Percentiles rank a stretch among this genome's conserved stretches.
phyloP scores from a whole-genome alignment of 495 filamentous ascomycete genomes.

The Tetracladium marchalianum region DNA sequence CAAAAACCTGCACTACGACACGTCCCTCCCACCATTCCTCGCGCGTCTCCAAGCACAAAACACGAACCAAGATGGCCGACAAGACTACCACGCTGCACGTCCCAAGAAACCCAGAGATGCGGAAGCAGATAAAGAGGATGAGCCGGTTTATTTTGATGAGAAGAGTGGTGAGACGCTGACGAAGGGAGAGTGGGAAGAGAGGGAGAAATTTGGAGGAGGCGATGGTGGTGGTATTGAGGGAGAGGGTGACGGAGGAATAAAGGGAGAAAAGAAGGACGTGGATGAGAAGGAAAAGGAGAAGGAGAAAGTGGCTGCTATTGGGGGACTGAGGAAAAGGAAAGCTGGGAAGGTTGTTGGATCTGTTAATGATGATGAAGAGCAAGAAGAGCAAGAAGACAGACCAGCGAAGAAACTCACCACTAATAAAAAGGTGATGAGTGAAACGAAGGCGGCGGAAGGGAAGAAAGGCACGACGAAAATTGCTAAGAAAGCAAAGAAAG shows the following conservation, averaged over 20 bases:
- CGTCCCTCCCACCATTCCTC: slow-evolving; percentile 42
- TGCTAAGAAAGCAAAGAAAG: slow-evolving; percentile 43
- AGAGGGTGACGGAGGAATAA: slow-evolving; percentile 1
- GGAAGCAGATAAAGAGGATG: slow-evolving; percentile 23
- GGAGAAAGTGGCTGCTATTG: slow-evolving; percentile 28
- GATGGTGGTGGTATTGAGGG: slow-evolving; percentile 1
- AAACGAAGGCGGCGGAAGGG: slow-evolving; percentile 7
- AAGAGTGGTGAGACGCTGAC: slow-evolving; percentile 29
- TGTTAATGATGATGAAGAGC: slow-evolving; percentile 14
- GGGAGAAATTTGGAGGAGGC: slow-evolving; percentile 3
- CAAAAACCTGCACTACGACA: slow-evolving; percentile 44
- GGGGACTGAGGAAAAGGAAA: slow-evolving; percentile 37
- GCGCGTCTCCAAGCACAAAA: slow-evolving; percentile 37
- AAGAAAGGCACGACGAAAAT: slow-evolving; percentile 20
- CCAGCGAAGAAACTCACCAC: not conserved
- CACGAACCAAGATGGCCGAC: slow-evolving; percentile 17
- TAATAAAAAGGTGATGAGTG: not conserved
- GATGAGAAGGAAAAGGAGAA: slow-evolving; percentile 14
- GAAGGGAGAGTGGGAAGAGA: slow-evolving; percentile 21
- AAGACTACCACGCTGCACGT: slow-evolving; percentile 18
- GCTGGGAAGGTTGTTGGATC: slow-evolving; percentile 34
- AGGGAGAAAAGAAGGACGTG: slow-evolving; percentile 1
- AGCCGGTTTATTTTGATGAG: slow-evolving; percentile 28
- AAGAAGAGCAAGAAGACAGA: slow-evolving; percentile 7
- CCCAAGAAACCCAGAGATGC: slow-evolving; percentile 18